Conservation (phyloP, 805 yeast species). For the Zygosaccharomyces kombuchaensis region DNA sequence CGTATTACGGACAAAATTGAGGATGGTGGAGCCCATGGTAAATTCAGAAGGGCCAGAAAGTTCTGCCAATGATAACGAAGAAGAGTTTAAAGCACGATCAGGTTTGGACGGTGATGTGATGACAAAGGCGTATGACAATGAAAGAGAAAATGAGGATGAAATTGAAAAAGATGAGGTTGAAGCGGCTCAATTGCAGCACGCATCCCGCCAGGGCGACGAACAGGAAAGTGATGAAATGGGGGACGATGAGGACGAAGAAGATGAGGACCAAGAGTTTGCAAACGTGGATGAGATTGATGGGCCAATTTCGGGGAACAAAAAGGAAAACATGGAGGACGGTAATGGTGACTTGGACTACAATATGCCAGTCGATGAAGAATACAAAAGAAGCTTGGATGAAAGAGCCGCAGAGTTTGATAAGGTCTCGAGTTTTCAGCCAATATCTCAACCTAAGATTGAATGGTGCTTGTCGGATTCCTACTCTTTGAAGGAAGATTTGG, state of each 20-base stretch:
- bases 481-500: slow-evolving; percentile 39
- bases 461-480: slow-evolving; percentile 41
- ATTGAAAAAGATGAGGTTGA: background rate
- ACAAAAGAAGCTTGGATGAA: slow-evolving; percentile 33
- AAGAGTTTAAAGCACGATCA: slow-evolving; percentile 21
- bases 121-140: slow-evolving; percentile 11
- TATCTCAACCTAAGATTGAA: slow-evolving; percentile 41
- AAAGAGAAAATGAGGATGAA: slow-evolving; percentile 8
- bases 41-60: slow-evolving; percentile 1
- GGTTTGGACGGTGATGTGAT: slow-evolving; percentile 18
- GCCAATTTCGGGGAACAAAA: slow-evolving; percentile 25
- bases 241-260: slow-evolving; percentile 24
- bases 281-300: slow-evolving; percentile 38
- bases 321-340: slow-evolving; percentile 6
- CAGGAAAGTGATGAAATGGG: slow-evolving; percentile 13
- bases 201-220: slow-evolving; percentile 7
- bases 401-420: slow-evolving; percentile 33
- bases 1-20: slow-evolving; percentile 24
- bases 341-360: slow-evolving; percentile 27
- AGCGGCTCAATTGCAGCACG: background rate
- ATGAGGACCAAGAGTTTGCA: slow-evolving; percentile 31
- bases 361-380: slow-evolving; percentile 36
- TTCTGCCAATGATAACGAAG: slow-evolving; percentile 37
- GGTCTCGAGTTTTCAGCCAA: slow-evolving; percentile 23
- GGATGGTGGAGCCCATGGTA: slow-evolving; percentile 14